These are phyloP conservation scores for Keithomyces neogunnii DNA, from an alignment of 2,329 filamentous ascomycete species.

Conservation along the genomic window DNA sequence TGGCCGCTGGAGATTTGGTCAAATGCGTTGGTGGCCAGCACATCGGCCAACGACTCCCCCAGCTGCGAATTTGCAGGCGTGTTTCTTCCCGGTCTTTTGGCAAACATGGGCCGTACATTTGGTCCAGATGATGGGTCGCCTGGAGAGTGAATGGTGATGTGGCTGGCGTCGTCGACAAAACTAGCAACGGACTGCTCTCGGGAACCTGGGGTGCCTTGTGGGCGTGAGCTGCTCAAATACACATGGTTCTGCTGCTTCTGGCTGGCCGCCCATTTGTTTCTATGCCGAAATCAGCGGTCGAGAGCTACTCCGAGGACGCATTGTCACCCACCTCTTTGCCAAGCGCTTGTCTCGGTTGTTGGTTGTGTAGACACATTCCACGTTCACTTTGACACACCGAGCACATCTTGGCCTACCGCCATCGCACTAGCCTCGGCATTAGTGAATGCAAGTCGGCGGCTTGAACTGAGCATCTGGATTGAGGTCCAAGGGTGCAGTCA, in stretches of 20 bases:
- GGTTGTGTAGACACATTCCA: not conserved
- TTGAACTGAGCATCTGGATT: no score
- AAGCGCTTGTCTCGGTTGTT: not conserved
- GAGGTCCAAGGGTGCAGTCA: not conserved
- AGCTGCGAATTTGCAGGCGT: not conserved
- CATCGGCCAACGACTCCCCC: not conserved
- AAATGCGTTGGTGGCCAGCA: not conserved
- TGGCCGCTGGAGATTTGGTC: not conserved
- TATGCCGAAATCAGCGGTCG: not conserved
- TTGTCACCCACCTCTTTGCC: not conserved
- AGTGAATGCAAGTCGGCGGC: not conserved
- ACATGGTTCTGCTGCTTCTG: not conserved
- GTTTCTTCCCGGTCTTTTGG: not conserved
- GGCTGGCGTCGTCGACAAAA: not conserved
- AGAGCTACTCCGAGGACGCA: not conserved
- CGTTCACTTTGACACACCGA: not conserved
- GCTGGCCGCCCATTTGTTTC: not conserved
- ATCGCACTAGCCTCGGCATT: not conserved
- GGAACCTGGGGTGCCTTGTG: not conserved
- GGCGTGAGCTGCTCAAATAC: not conserved
- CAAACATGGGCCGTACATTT: not conserved
- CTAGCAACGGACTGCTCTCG: not conserved
- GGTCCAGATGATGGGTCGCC: not conserved
- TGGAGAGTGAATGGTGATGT: not conserved
- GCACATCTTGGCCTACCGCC: not conserved